phyloP scores from a whole-genome alignment of 2,329 filamentous ascomycete species.

The Torrubiella hemipterigena region DNA sequence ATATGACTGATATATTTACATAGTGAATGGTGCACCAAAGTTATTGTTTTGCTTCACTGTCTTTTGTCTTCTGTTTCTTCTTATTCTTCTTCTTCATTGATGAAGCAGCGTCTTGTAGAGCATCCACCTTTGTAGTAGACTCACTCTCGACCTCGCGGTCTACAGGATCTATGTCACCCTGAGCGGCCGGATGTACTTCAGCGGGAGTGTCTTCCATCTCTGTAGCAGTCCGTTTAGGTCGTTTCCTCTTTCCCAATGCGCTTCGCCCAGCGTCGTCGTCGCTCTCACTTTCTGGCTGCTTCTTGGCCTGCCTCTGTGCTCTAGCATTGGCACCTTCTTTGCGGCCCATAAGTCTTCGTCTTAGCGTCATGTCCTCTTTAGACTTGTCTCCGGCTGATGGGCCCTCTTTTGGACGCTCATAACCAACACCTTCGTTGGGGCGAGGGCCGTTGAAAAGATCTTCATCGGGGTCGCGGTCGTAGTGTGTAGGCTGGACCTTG shows the following conservation, averaged over 20 bases:
- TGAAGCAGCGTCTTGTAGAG: too few relatives aligned
- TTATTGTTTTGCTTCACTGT: too few relatives aligned
- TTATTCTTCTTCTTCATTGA: slow-evolving; percentile 9
- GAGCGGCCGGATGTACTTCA: too few relatives aligned
- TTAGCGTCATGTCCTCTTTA: slow-evolving; percentile 17
- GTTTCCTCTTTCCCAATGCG: slow-evolving; percentile 25
- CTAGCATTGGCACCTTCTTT: slow-evolving; percentile 13
- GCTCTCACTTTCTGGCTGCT: slow-evolving; percentile 18
- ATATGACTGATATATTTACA: too few relatives aligned
- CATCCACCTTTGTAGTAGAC: too few relatives aligned
- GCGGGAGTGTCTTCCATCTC: not conserved
- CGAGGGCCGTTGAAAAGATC: slow-evolving; percentile 12
- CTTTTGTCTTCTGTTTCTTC: slow-evolving; percentile 11
- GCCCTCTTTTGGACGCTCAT: slow-evolving; percentile 10
- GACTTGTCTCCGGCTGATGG: slow-evolving; percentile 11
- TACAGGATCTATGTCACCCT: too few relatives aligned
- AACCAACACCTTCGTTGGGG: slow-evolving; percentile 30
- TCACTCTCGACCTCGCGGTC: too few relatives aligned
- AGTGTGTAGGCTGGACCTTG: slow-evolving; percentile 3
- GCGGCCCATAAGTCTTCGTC: slow-evolving; percentile 16
- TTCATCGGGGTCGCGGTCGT: slow-evolving; percentile 9
- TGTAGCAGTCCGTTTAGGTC: slow-evolving; percentile 9
- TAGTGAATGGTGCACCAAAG: too few relatives aligned
- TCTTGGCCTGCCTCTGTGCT: slow-evolving; percentile 6
- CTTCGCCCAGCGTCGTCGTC: slow-evolving; percentile 23